A percentile compares a stretch with the other conserved stretches of the same genome.
These are phyloP conservation scores for Eimeria maxima DNA, from an alignment of 169 alveolate genomes.

Conservation along the genomic window DNA sequence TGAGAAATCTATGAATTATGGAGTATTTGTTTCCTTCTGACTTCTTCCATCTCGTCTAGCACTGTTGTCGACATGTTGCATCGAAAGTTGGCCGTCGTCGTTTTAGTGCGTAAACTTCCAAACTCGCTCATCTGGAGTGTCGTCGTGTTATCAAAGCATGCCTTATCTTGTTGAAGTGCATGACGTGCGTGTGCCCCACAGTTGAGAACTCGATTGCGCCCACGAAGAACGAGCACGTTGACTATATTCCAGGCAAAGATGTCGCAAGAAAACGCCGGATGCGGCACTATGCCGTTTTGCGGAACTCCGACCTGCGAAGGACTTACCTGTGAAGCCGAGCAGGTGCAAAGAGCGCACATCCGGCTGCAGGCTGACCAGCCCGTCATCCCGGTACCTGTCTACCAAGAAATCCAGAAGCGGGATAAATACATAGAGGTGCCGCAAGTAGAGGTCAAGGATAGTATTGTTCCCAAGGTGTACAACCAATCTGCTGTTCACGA, in stretches of 20 bases:
- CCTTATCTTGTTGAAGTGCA: neutral
- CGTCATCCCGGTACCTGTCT: conserved; percentile 91
- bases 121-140: neutral
- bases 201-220: neutral
- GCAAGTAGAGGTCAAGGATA: conserved; percentile 90
- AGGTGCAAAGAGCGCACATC: conserved; percentile 72
- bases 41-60: neutral
- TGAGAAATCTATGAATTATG: neutral
- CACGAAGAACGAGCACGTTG: conserved; percentile 16
- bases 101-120: neutral
- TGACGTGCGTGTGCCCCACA: conserved; percentile 2
- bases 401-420: conserved; percentile 91
- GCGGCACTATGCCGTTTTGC: conserved; percentile 76
- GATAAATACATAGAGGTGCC: conserved; percentile 91
- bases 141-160: neutral
- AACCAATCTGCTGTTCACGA: conserved; percentile 92
- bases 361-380: conserved; percentile 92
- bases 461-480: conserved; percentile 90
- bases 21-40: neutral
- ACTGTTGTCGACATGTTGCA: neutral
- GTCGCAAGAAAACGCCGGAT: conserved; percentile 62
- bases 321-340: conserved; percentile 22
- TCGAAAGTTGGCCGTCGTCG: conserved; percentile 20
- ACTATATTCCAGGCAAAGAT: conserved; percentile 2
- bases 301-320: conserved; percentile 61